These are phyloP conservation scores for Conringia planisiliqua DNA, from an alignment of 345 rosid species.

Conservation along the genomic window DNA sequence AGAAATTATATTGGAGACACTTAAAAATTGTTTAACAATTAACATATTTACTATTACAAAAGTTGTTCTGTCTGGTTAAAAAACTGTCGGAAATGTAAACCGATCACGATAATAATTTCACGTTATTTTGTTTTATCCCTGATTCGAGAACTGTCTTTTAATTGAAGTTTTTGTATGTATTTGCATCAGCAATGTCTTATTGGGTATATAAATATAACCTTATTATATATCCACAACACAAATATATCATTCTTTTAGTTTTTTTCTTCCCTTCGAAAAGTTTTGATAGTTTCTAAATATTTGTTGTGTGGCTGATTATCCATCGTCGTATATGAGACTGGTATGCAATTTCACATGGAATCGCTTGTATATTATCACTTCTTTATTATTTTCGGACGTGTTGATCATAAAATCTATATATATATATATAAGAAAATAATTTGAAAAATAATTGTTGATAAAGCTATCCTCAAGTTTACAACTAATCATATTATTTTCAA, in stretches of 20 bases:
- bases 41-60: neutral
- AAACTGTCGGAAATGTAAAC: neutral
- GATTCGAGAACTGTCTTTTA: slow-evolving; percentile 26
- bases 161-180: slow-evolving; percentile 35
- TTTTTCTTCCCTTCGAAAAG: neutral
- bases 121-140: slow-evolving; percentile 18
- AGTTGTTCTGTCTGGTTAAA: neutral
- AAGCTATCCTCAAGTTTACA: neutral
- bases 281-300: slow-evolving; percentile 3
- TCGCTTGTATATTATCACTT: neutral
- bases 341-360: neutral
- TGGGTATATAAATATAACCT: neutral
- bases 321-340: neutral
- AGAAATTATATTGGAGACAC: neutral
- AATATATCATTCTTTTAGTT: neutral
- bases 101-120: neutral
- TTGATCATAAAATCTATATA: neutral
- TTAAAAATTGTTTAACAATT: neutral
- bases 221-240: neutral
- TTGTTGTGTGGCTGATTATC: slow-evolving; percentile 13
- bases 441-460: neutral
- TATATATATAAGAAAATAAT: neutral
- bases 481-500: neutral
- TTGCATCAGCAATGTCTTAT: slow-evolving; percentile 29
- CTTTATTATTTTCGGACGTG: neutral